Evolutionary conservation across 352 stramenopile species (phyloP).

Genomic region (Pythium coloratum): DNA sequence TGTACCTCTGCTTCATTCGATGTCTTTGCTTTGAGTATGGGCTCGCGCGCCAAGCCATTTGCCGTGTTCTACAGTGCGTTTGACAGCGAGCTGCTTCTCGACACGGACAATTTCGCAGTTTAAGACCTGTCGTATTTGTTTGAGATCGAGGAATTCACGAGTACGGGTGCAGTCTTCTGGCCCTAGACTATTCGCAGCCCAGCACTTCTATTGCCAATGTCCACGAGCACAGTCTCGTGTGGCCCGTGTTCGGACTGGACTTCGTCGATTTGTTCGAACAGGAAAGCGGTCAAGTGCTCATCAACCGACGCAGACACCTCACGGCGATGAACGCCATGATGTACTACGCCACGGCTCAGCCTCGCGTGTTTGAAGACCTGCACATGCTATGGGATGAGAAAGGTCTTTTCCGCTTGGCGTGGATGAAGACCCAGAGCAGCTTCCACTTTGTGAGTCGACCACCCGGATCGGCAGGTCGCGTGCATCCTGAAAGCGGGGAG

Average conservation of each 20-base stretch:
- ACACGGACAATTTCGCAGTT: conserved; percentile 67
- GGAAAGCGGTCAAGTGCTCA: conserved; percentile 47
- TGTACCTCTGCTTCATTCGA: no score
- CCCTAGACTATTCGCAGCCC: conserved; percentile 65
- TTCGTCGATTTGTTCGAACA: conserved; percentile 68
- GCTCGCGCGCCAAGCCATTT: conserved; percentile 63
- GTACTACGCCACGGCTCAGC: conserved; percentile 38
- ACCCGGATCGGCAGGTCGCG: no score
- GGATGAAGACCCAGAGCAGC: no score
- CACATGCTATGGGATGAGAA: no score
- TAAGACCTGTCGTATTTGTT: conserved; percentile 63
- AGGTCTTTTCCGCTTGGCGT: no score
- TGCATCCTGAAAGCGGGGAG: no score
- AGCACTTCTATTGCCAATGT: conserved; percentile 79
- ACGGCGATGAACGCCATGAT: conserved; percentile 54
- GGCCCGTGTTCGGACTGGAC: conserved; percentile 55
- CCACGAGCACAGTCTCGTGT: conserved; percentile 58
- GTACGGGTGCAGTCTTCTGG: conserved; percentile 62
- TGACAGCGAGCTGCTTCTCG: conserved; percentile 60
- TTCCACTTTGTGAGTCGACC: no score
- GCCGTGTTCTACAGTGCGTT: conserved; percentile 71
- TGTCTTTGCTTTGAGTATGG: no score
- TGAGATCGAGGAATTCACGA: conserved; percentile 39
- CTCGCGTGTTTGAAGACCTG: no score
- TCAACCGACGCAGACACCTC: conserved; percentile 43